Base-by-base conservation (phyloP, 306 rosid genomes). In the Cercis canadensis region DNA sequence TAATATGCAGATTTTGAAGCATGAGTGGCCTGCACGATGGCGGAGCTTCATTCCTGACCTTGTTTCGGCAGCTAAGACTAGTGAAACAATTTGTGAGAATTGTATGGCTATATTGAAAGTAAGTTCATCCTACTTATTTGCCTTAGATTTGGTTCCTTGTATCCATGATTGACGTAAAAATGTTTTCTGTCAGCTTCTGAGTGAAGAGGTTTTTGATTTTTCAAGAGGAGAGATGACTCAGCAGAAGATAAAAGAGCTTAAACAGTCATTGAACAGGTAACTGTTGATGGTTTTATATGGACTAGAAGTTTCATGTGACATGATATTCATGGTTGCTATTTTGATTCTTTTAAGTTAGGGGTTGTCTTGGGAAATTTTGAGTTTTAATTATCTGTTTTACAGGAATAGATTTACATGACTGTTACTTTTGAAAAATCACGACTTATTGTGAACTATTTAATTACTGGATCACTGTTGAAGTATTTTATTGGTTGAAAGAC, bases 1-100 rank as follows among this genome's bases (percentile, higher is more conserved):
- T 61, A 15, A 61, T 46, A 4, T 66, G 55, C 85, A 95, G 98
- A 89, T 95, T 72, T 83, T 95, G 85, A 95, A 95, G 96, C 99
- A 95, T 62, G 99, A 95, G 72, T 95, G 99, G 99, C 99, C 99
- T 2, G 87, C 84, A 5, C 89, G 88, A 80, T 95, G 99, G 99
- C 84, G 54, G 77, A 89, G 95, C 85, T 82, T 95, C 77, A 84
- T 95, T 75, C 99, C 97, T n/a, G 99, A 95, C 78, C 96, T 92
- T 15, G 98, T 92, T 57, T 73, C 90, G 37, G 96, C 96, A 17
- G 96, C 98, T 68, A 92, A 90, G 81, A 83, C 98, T 58, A 92
- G 96, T 67, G 98, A 92, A 92, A 92, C 98, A 8, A 85, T 92
- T 63, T 92, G 98, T 62, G 98, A 92, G 88, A 92, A 92, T 80